Evolutionary conservation across 2,329 filamentous ascomycete genomes (phyloP), one percentile per base, ranked within the genome.

Genomic region (Aureobasidium leucospermi): DNA sequence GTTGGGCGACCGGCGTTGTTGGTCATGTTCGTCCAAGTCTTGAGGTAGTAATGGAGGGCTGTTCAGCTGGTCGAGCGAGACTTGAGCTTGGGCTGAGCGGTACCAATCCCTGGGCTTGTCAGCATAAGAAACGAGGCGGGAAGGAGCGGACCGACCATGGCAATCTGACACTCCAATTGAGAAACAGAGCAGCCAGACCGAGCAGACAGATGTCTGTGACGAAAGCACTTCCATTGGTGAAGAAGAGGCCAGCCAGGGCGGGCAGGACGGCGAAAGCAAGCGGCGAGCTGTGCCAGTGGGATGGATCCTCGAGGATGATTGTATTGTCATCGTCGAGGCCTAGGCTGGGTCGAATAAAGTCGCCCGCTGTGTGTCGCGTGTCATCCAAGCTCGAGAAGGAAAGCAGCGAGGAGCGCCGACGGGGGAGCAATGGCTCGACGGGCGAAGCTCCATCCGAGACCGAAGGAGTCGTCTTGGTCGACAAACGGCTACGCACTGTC

Each of bases 141-240:
- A 31, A 32, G 39, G 3, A 36, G 29, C 5, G 56, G 16, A 66
- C 81, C 70, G 77, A 92, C 92, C 93, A 97, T 66, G 93, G 93
- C 65, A 94, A 79, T 59, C 90, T 87, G 45, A 96, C 87, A 51
- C 89, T 92, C 90, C 91, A 96, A 70, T 96, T 92, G 63, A 97
- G 78, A 68, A 96, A 95, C 46, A 96, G 81, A 4, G 87, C 89
- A 2, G 89, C 89, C 62, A 97, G 74, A 2, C 82, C 85, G 34
- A 97, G 75, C 36, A 97, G 78, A 66, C 94, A 87, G 31, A 96
- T 75, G 72, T 97, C 93, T 0, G 91, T 96, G 58, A 92, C 84
- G 62, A 96, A 81, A 0, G 87, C 83, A 66, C 86, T 87, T 11
- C 93, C 93, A 75, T 96, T 89, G 62, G 88, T 83, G 70, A 96